These are phyloP conservation scores for Russula sp. DNA, from an alignment of 768 basidiomycete genomes.

Conservation along the genomic window DNA sequence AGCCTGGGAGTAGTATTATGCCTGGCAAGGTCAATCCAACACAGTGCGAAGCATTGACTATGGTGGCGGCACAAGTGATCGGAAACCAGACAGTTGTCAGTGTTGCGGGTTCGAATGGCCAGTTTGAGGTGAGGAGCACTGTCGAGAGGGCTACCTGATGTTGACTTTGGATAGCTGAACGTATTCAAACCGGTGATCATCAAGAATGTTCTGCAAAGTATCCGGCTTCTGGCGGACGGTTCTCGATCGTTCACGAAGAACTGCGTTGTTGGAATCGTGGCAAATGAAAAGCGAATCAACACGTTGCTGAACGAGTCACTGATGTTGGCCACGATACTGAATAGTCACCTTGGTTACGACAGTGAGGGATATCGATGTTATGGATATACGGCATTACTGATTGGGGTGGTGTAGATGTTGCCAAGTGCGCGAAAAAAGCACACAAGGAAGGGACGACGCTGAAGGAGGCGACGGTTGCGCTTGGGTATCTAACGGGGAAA, in stretches of 20 bases:
- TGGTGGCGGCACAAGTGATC: conserved; percentile 98
- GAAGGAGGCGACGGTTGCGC: conserved; percentile 88
- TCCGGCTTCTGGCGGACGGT: conserved; percentile 90
- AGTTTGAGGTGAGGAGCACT: conserved; percentile 78
- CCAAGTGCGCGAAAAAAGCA: conserved; percentile 99
- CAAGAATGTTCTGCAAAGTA: conserved; percentile 96
- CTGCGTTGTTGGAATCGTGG: conserved; percentile 93
- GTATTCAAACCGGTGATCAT: conserved; percentile 99
- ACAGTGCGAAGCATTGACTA: conserved; percentile 97
- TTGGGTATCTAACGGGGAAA: conserved; percentile 82
- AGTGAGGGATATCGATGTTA: conserved; percentile 52
- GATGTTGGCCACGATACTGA: conserved; percentile 97
- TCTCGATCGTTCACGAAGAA: conserved; percentile 95
- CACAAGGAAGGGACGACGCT: conserved; percentile 96
- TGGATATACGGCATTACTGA: conserved; percentile 7
- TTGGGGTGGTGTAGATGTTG: conserved; percentile 66
- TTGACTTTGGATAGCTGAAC: conserved; percentile 62
- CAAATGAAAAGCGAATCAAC: conserved; percentile 92
- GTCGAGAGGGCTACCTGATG: not conserved
- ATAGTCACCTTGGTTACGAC: conserved; percentile 95
- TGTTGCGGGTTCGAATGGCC: conserved; percentile 90
- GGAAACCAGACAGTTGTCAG: conserved; percentile 94
- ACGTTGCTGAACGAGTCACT: conserved; percentile 89
- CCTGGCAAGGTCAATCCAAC: conserved; percentile 99
- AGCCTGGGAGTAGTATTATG: conserved; percentile 99